Evolutionary conservation across 306 rosid genomes (phyloP), one percentile per base, ranked within the genome.

Genomic region (Canavalia gladiata): DNA sequence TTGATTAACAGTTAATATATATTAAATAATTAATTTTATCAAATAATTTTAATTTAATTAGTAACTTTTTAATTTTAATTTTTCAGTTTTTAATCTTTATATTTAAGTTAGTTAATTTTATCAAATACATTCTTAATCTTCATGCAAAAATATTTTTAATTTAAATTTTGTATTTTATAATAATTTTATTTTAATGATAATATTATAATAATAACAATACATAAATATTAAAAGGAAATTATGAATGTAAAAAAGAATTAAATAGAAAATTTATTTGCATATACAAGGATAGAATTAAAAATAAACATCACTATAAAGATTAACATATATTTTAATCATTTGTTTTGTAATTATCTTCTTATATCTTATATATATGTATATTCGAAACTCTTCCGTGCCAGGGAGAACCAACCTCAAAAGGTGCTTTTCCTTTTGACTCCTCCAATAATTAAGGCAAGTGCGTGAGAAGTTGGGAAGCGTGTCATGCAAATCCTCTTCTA

Each of bases 341-440:
- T 5, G 1, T 4, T 52, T 52, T n/a, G 25, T 37, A 37, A 2
- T 37, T 37, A 2, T 37, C 41, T 37, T 4, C 41, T 2, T 4
- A 37, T 4, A 37, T 37, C 4, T 37, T 37, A 2, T 4, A 37
- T 37, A 37, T 18, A 18, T n/a, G n/a, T 0, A 4, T 37, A 37
- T 37, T 37, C 2, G 41, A 45, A 45, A 45, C 9, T 45, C 7
- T 70, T 76, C 71, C 68, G 3, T 33, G 79, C 8, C 47, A 35
- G 51, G 89, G 75, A 86, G 69, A 70, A 86, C 46, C 89, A 86
- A 47, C 50, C 34, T 50, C 30, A 18, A 70, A 79, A 82, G 39
- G 83, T 79, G 8, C 1, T 31, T 79, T 46, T 66, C 18, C 77
- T 64, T 75, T 86, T 56, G 46, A 81, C 42, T 75, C 18, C 28